These are phyloP conservation scores for Raffaelea albimanens DNA, from an alignment of 2,329 filamentous ascomycete genomes.

Conservation along the genomic window DNA sequence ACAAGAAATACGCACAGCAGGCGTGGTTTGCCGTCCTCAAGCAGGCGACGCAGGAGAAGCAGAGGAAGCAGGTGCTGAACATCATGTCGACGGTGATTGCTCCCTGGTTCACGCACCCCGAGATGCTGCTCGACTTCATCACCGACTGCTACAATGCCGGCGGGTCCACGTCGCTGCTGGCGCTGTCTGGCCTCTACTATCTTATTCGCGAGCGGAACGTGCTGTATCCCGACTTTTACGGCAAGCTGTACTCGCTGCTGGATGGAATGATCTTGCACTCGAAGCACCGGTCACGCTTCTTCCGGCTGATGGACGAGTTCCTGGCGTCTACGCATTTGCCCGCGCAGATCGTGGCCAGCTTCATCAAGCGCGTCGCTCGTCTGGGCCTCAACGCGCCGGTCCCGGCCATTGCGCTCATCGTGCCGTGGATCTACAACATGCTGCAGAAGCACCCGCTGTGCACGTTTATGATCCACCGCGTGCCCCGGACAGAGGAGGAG, in stretches of 20 bases:
- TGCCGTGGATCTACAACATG: slow-evolving; percentile 94
- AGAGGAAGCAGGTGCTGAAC: slow-evolving; percentile 70
- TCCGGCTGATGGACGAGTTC: slow-evolving; percentile 85
- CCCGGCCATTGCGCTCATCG: slow-evolving; percentile 74
- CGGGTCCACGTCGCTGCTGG: slow-evolving; percentile 77
- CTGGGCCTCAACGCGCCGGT: slow-evolving; percentile 83
- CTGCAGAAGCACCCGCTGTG: slow-evolving; percentile 82
- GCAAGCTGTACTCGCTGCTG: slow-evolving; percentile 86
- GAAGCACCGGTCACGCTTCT: slow-evolving; percentile 87
- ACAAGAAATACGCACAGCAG: slow-evolving; percentile 74
- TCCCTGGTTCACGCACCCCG: slow-evolving; percentile 81
- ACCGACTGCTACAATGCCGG: slow-evolving; percentile 88
- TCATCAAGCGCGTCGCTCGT: slow-evolving; percentile 85
- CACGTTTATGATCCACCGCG: slow-evolving; percentile 92
- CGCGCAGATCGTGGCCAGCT: slow-evolving; percentile 82
- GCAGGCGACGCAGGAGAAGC: slow-evolving; percentile 55
- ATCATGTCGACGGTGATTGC: slow-evolving; percentile 70
- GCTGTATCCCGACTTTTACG: slow-evolving; percentile 91
- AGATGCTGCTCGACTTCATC: slow-evolving; percentile 89
- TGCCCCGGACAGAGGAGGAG: slow-evolving; percentile 46
- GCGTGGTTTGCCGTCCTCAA: slow-evolving; percentile 76
- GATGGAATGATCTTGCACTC: slow-evolving; percentile 83
- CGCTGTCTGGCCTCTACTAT: slow-evolving; percentile 88
- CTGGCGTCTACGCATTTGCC: slow-evolving; percentile 87
- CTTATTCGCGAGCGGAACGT: slow-evolving; percentile 89